phyloP scores from a whole-genome alignment of 306 rosid species.

The Cotoneaster glaucophyllus region DNA sequence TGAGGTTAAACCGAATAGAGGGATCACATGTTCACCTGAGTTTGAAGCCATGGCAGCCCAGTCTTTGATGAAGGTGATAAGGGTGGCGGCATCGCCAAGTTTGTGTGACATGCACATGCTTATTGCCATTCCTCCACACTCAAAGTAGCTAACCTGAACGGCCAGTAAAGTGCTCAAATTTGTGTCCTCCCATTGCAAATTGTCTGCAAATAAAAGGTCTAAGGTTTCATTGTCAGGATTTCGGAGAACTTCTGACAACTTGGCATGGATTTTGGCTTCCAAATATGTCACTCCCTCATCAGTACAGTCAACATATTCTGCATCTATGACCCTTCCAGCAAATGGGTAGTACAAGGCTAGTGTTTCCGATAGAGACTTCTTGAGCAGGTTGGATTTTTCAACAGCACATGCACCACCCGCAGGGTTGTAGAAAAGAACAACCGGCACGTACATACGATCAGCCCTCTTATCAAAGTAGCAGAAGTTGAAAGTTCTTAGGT shows the following conservation, averaged over 20 bases:
- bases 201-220: constrained; percentile 25
- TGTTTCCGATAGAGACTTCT: constrained; percentile 31
- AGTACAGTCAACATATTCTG: constrained; percentile 32
- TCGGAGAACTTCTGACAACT: constrained; percentile 20
- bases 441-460: constrained; percentile 16
- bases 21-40: background rate
- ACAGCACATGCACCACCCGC: background rate
- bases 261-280: constrained; percentile 10
- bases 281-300: constrained; percentile 48
- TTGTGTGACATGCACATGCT: constrained; percentile 40
- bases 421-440: constrained; percentile 31
- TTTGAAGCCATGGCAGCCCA: constrained; percentile 35
- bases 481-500: constrained; percentile 18
- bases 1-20: background rate
- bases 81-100: constrained; percentile 29
- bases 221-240: constrained; percentile 1
- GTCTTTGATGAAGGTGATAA: constrained; percentile 29
- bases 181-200: constrained; percentile 20
- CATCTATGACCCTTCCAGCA: constrained; percentile 35
- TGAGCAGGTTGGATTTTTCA: constrained; percentile 17
- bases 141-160: constrained; percentile 35
- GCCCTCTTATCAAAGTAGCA: constrained; percentile 29
- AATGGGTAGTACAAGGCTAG: constrained; percentile 44
- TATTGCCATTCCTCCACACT: constrained; percentile 43
- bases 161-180: constrained; percentile 4